Base-by-base conservation (phyloP, 192 early-diverging fungal genomes). In the Entophlyctis helioformis region DNA sequence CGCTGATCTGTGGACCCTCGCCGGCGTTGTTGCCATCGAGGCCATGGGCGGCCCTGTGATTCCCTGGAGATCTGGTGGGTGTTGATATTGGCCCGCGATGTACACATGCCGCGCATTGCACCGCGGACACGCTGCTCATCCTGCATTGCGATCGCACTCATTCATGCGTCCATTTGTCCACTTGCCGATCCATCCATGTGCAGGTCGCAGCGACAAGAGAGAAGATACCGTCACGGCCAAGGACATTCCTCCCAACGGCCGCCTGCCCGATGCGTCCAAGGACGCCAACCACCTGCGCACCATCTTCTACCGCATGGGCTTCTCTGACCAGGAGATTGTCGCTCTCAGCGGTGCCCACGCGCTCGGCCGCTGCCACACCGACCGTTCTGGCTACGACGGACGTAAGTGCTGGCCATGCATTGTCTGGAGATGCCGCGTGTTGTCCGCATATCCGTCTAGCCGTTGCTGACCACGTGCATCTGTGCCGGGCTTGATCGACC, bases 1-100 rank as follows among this genome's bases (percentile, higher is more conserved):
- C 59, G 79, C 75, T 40, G 83, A 85, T 56, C 57, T 84, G 49
- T 85, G 82, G 81, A 74, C 75, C 32, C 54, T 86, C 24, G 80
- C 74, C 27, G 84, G 84, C 35, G 73, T 76, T 50, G 72, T 63
- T 40, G 82, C 79, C 23, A 54, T 86, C 57, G 65, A 85, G 54
- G 64, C 65, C 36, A 69, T 83, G 67, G 78, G 76, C 40, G 83
- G 84, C 4, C 83, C 83, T n/a, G 16, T 22, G 50, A 42, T 32
- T 31, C 29, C 11, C 29, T 31, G 4, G 29, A 11, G 6, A 31
- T 31, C 29, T n/a, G n/a, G n/a, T n/a, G n/a, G n/a, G n/a, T n/a
- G n/a, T n/a, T n/a, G n/a, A n/a, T n/a, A n/a, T n/a, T n/a, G n/a
- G n/a, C n/a, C n/a, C n/a, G n/a, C n/a, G n/a, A n/a, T n/a, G n/a